phyloP scores from a whole-genome alignment of 371 early-diverging fungal species.

The Conidiobolus incongruus region DNA sequence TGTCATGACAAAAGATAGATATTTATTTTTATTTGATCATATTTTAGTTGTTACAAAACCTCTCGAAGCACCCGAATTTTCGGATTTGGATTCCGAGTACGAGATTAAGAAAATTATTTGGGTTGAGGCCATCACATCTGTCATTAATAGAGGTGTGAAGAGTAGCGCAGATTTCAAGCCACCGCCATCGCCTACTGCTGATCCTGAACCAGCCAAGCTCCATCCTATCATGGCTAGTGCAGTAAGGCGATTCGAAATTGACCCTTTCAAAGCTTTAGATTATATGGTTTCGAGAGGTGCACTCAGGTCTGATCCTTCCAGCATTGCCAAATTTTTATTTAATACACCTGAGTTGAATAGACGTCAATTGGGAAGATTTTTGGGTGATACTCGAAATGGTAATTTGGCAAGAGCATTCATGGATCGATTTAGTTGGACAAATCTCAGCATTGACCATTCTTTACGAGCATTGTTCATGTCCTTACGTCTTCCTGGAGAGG shows the following conservation, averaged over 20 bases:
- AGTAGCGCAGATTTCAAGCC: neutral
- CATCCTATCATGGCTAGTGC: conserved; percentile 25
- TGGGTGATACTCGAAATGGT: conserved; percentile 14
- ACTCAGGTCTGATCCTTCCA: conserved; percentile 31
- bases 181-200: neutral
- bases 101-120: conserved; percentile 25
- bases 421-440: conserved; percentile 33
- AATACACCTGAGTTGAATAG: conserved; percentile 47
- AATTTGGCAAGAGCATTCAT: conserved; percentile 42
- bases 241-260: conserved; percentile 31
- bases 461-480: conserved; percentile 44
- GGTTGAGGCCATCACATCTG: conserved; percentile 14
- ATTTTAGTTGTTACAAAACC: conserved; percentile 45
- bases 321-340: conserved; percentile 50
- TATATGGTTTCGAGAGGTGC: conserved; percentile 38
- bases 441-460: conserved; percentile 46
- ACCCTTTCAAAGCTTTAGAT: conserved; percentile 32
- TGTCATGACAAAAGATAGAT: conserved; percentile 36
- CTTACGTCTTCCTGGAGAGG: conserved; percentile 31
- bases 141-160: conserved; percentile 14
- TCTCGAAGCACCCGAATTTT: neutral
- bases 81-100: conserved; percentile 5
- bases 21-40: conserved; percentile 50
- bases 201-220: conserved; percentile 10
- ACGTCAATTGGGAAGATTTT: conserved; percentile 31